phyloP scores from a whole-genome alignment of 768 basidiomycete species.

The Cubamyces sp. region DNA sequence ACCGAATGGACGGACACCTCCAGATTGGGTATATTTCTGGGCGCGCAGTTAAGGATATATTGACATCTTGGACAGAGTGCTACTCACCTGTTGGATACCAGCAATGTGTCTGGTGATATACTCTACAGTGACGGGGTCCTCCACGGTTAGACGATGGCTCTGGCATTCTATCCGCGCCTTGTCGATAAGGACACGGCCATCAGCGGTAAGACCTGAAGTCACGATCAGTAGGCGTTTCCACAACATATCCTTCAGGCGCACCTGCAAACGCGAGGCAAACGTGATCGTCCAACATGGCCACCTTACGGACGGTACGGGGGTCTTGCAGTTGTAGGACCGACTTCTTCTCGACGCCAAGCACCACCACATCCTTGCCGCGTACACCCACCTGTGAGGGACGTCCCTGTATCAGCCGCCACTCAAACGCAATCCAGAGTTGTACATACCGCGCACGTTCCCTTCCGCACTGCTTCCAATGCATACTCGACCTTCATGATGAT shows the following conservation, averaged over 20 bases:
- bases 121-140: constrained; percentile 97
- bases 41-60: background rate
- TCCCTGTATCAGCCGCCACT: constrained; percentile 11
- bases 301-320: constrained; percentile 95
- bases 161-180: constrained; percentile 98
- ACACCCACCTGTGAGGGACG: constrained; percentile 78
- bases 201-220: constrained; percentile 85
- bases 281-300: constrained; percentile 98
- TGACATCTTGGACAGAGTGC: background rate
- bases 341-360: constrained; percentile 99
- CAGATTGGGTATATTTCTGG: constrained; percentile 97
- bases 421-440: background rate
- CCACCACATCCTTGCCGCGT: constrained; percentile 91
- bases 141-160: constrained; percentile 94
- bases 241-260: constrained; percentile 41
- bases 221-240: background rate
- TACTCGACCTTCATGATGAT: constrained; percentile 83
- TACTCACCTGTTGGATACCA: constrained; percentile 92
- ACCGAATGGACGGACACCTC: constrained; percentile 97
- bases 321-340: constrained; percentile 97
- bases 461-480: constrained; percentile 94
- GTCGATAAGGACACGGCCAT: constrained; percentile 97
- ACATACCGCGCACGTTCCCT: constrained; percentile 94
- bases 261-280: constrained; percentile 97
- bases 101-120: constrained; percentile 98